phyloP scores from a whole-genome alignment of 2,329 filamentous ascomycete species.

The Aspergillus luchuensis region DNA sequence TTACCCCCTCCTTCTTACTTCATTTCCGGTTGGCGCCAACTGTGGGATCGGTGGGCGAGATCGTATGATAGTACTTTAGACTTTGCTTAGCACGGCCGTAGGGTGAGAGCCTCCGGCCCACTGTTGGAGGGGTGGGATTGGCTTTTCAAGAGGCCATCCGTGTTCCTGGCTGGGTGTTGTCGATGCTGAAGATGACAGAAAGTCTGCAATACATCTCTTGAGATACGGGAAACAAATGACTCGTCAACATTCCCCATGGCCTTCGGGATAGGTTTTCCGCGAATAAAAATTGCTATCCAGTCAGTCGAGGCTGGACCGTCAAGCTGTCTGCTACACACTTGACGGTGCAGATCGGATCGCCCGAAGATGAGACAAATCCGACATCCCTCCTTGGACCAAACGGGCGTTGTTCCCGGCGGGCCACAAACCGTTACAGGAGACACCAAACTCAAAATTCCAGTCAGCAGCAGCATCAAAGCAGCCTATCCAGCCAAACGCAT shows the following conservation, averaged over 20 bases:
- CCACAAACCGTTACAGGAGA: conserved; percentile 5
- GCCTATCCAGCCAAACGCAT: background rate
- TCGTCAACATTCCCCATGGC: too few relatives aligned
- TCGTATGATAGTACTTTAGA: conserved; percentile 10
- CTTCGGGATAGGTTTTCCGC: too few relatives aligned
- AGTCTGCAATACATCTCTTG: background rate
- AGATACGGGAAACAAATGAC: too few relatives aligned
- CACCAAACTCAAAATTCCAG: background rate
- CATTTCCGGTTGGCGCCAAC: background rate
- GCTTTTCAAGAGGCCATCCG: too few relatives aligned
- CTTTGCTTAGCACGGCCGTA: conserved; percentile 2
- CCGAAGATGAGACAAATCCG: conserved; percentile 12
- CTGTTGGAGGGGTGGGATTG: background rate
- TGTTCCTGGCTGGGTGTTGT: background rate
- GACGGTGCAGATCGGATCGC: conserved; percentile 23
- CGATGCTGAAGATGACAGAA: background rate
- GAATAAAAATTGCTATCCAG: background rate
- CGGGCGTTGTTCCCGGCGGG: background rate
- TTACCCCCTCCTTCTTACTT: background rate
- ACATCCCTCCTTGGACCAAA: background rate
- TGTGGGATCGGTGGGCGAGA: conserved; percentile 5
- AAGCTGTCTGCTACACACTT: background rate
- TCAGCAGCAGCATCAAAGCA: background rate
- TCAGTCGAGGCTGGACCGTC: background rate
- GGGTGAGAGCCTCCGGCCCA: background rate